Evolutionary conservation across 805 yeast species (phyloP).

Genomic region (Naumovozyma dairenensis): DNA sequence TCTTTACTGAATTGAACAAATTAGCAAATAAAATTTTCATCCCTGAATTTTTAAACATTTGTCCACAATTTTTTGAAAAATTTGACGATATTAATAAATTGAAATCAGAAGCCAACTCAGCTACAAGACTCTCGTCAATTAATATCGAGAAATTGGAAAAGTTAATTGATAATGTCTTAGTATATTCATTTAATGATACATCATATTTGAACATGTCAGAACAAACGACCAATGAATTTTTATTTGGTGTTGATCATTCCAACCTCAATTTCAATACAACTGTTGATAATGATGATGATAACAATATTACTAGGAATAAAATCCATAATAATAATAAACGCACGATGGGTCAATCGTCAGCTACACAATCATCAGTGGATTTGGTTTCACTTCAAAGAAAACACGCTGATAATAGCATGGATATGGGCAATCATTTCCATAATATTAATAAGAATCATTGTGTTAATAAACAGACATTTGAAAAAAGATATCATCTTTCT

Average conservation of each 20-base stretch:
- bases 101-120: slow-evolving; percentile 1
- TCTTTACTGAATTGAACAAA: slow-evolving; percentile 24
- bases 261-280: neutral
- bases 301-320: neutral
- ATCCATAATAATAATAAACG: neutral
- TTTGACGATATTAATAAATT: slow-evolving; percentile 11
- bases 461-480: slow-evolving; percentile 18
- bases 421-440: too few relatives aligned
- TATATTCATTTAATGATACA: slow-evolving; percentile 26
- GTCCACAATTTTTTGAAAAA: slow-evolving; percentile 17
- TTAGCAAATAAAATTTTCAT: slow-evolving; percentile 20
- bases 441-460: slow-evolving; percentile 1
- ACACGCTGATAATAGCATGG: too few relatives aligned
- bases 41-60: slow-evolving; percentile 16
- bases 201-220: slow-evolving; percentile 26
- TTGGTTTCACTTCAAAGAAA: too few relatives aligned
- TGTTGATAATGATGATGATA: neutral
- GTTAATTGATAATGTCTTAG: slow-evolving; percentile 23
- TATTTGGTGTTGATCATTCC: slow-evolving; percentile 8
- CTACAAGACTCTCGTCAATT: slow-evolving; percentile 7
- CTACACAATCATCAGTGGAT: slow-evolving; percentile 11
- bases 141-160: slow-evolving; percentile 21
- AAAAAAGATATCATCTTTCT: slow-evolving; percentile 23
- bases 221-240: slow-evolving; percentile 19
- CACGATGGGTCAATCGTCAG: neutral